Evolutionary conservation across 1,284 basidiomycete species (phyloP), one percentile per base, ranked within the genome.

Genomic region (Microbotryum saponariae): DNA sequence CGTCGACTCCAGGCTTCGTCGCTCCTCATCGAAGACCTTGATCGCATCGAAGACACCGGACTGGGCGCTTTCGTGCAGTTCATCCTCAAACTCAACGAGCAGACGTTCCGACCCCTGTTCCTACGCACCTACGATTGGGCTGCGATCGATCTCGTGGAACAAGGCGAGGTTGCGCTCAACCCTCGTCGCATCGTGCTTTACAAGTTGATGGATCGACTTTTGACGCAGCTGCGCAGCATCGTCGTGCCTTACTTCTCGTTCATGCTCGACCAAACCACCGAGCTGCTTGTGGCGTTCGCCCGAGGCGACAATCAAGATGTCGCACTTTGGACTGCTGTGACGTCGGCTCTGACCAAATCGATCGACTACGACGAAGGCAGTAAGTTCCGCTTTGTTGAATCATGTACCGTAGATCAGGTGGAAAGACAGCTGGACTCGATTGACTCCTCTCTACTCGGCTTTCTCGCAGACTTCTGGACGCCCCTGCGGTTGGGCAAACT

Each of bases 81-180:
- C 20, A 89, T 93, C 12, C 83, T 91, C 65, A 97, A 97, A 77
- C 81, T 99, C 56, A 97, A 94, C 72, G 96, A 98, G 73, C 83
- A 85, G 0, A 82, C 87, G 0, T 97, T 99, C 85, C 85, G 85
- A 69, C 94, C 94, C 2, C 78, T 97, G 21, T 96, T 97, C 80
- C 84, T 92, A 63, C 85, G 86, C 64, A 77, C 93, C 67, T 93
- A 90, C 73, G 94, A 99, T 75, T 99, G 96, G 94, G 91, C 91
- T 0, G 93, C 93, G 10, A 75, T 81, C 55, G 80, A 81, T 58
- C 73, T 79, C 23, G 77, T 84, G 85, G 73, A 60, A 81, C 25
- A 44, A 29, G 54, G 37, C 16, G 49, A 53, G 46, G 21, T 18
- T 37, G 31, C 56, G 29, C 48, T 77, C 29, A 64, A 75, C 48